Base-by-base conservation (phyloP, 129 eudicot genomes). In the Arctium lappa region DNA sequence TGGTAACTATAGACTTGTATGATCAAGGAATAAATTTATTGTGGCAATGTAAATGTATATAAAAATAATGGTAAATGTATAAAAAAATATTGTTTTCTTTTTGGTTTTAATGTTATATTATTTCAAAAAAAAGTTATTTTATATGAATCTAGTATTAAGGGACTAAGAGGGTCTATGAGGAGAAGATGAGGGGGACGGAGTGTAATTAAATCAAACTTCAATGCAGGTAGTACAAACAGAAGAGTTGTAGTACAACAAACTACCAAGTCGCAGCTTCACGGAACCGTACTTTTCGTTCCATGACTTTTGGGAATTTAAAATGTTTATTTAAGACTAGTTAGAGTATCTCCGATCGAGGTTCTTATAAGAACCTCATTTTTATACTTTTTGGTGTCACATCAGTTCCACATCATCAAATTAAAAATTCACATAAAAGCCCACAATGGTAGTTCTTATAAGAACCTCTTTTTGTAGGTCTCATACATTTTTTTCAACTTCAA, bases 211-310 rank as follows among this genome's bases (percentile, higher is more conserved):
- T 22, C 4, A 36, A 72, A 81, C 40, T 38, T 33, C 48, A 48
- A n/a, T 31, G 22, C 50, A 79, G 1, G 83, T 56, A 81, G 84
- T 81, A 81, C 84, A 80, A 73, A 80, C 30, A 66, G 13, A 16
- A 73, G 3, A 12, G 30, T 34, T 81, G 84, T 81, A 81, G 79
- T 81, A 81, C 84, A 81, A 80, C 2, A 40, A 71, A 80, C n/a
- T 22, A 80, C 50, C 10, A 48, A 72, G 39, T 66, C 15, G 71
- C 32, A 66, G 13, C 32, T 29, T 72, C 42, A 50, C 63, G n/a
- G 63, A 16, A 79, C 38, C 66, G 75, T 79, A 79, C 82, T 79
- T 79, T 66, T 6, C 38, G 4, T 39, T 79, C 31, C 65, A 79
- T 29, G 65, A 70, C 30, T 60, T 60, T 60, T 1, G 68, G 29